phyloP scores from a whole-genome alignment of 1,284 basidiomycete species.

The Fomitopsis betulina region DNA sequence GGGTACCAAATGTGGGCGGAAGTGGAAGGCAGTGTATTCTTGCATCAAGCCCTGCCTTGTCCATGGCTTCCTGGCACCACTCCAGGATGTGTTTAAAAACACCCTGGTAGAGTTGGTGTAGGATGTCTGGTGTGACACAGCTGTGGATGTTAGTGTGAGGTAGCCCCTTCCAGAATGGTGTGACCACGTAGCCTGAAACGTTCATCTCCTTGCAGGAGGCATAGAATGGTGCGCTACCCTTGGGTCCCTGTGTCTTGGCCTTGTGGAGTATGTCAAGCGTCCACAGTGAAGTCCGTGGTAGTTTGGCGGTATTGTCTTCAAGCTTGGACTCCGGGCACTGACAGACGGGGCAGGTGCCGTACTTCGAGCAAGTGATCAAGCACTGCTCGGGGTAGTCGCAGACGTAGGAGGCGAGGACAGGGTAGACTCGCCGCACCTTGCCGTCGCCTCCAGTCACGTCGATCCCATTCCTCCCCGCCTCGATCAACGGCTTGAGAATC shows the following conservation, averaged over 20 bases:
- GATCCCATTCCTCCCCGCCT: constrained; percentile 17
- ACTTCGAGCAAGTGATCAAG: neutral
- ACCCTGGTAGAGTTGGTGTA: constrained; percentile 37
- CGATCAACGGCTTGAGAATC: constrained; percentile 13
- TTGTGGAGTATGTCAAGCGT: neutral
- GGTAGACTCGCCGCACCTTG: constrained; percentile 7
- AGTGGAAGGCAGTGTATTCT: constrained; percentile 9
- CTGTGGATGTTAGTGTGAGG: constrained; percentile 31
- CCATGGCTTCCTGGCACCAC: constrained; percentile 18
- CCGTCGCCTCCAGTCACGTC: constrained; percentile 20
- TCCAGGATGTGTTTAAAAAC: constrained; percentile 27
- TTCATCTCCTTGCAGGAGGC: neutral
- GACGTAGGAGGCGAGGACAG: constrained; percentile 22
- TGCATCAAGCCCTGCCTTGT: constrained; percentile 18
- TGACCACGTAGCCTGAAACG: constrained; percentile 2
- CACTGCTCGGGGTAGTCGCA: constrained; percentile 18
- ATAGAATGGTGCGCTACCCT: neutral
- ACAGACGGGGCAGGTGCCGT: constrained; percentile 17
- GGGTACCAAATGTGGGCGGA: constrained; percentile 16
- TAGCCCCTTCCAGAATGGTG: constrained; percentile 36
- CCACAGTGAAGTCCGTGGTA: constrained; percentile 9
- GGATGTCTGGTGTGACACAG: constrained; percentile 36
- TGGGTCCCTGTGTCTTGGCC: neutral
- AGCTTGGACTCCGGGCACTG: constrained; percentile 5
- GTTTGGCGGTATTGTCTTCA: neutral